Evolutionary conservation across 441 rosid genomes (phyloP), one percentile per base, ranked within the genome.

Genomic region (Geranium incanum): DNA sequence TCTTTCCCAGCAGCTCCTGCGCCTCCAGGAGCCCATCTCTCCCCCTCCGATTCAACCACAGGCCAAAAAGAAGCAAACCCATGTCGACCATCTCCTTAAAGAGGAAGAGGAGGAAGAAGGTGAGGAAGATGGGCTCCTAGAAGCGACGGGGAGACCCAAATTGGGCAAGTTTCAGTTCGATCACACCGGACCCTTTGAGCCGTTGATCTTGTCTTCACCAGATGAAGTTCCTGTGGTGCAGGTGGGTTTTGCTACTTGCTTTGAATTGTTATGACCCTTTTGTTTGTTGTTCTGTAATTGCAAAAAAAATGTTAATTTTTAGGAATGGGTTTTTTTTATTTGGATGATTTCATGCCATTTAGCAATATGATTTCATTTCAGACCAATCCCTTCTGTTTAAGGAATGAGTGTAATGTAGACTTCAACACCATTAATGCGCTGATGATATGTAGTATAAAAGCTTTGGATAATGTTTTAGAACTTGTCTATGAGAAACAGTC

Each of bases 151-250:
- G 12, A 83, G 85, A 78, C 78, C 85, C 66, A 81, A 84, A 41
- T 81, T 80, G 83, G 85, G 79, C 52, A 88, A 86, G 75, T 83
- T 88, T 59, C 89, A 86, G 75, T 83, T 88, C 81, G 95, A 88
- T 66, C 79, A 77, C 71, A 81, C 85, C 5, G 95, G 95, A 48
- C 89, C 92, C 5, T 89, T 84, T 74, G 92, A 86, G 80, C 89
- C 97, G 37, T 78, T 91, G 77, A 21, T 83, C 36, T 74, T 89
- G 67, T 88, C 93, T 38, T 13, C 81, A n/a, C 79, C 78, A 21
- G 94, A 84, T 66, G 93, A 86, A 71, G 62, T 62, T 63, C 93
- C 97, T 1, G 33, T 81, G 75, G 70, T 86, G 15, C 92, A 88
- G 94, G 97, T 92, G 70, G 50, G 6, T 69, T 6, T 19, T 5